phyloP scores from a whole-genome alignment of 2,329 filamentous ascomycete genomes.

The Phialocephala sp. region DNA sequence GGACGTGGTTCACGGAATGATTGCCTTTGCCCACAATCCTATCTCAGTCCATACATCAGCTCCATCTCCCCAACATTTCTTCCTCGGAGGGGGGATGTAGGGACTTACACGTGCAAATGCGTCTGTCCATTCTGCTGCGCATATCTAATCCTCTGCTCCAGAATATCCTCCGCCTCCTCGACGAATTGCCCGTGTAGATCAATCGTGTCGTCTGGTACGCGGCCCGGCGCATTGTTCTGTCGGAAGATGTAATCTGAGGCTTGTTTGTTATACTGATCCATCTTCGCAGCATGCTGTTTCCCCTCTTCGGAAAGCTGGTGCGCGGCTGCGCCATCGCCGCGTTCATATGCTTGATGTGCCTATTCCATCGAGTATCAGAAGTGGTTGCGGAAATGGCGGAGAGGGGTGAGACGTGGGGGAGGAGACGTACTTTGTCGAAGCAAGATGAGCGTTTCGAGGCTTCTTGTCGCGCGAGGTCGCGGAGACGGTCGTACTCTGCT shows the following conservation, averaged over 20 bases:
- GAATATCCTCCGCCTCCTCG: conserved; percentile 90
- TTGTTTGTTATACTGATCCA: conserved; percentile 89
- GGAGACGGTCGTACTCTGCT: conserved; percentile 89
- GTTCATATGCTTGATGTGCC: conserved; percentile 79
- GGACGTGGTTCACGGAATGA: conserved; percentile 79
- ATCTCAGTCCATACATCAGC: background rate
- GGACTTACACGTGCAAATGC: conserved; percentile 78
- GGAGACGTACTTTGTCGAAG: conserved; percentile 67
- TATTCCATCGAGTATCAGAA: conserved; percentile 45
- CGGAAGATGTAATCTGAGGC: conserved; percentile 95
- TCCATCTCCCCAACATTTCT: too few species aligned
- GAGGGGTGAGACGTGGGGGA: conserved; percentile 4
- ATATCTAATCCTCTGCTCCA: conserved; percentile 83
- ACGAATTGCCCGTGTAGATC: conserved; percentile 95
- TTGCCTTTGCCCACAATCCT: conserved; percentile 94
- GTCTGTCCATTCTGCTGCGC: conserved; percentile 75
- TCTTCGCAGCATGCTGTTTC: conserved; percentile 81
- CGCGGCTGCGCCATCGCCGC: conserved; percentile 82
- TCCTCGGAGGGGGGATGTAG: too few species aligned
- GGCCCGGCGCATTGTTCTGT: conserved; percentile 83
- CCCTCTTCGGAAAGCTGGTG: conserved; percentile 85
- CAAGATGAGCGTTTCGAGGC: conserved; percentile 78
- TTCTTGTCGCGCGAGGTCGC: conserved; percentile 81
- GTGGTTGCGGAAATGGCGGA: conserved; percentile 5
- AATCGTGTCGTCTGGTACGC: conserved; percentile 81